Base-by-base conservation (phyloP, 768 basidiomycete species). In the Hericium erinaceus region DNA sequence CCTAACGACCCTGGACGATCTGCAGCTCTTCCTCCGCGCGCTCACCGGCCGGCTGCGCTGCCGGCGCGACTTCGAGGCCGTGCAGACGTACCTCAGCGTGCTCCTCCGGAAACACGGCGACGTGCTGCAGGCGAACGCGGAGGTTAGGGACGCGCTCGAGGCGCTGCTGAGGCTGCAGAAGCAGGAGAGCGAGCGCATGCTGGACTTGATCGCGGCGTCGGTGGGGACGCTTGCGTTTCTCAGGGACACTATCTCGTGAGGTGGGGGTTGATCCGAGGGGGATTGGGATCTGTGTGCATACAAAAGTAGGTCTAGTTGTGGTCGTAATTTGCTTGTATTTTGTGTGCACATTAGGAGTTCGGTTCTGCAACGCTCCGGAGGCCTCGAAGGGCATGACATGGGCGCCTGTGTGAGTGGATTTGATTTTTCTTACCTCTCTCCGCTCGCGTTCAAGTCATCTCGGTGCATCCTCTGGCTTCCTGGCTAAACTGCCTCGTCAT, bases 1-100 rank as follows among this genome's bases (percentile, higher is more conserved):
- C 1, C 73, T 98, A 55, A 72, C 81, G 28, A 79, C 84, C 3
- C 72, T 89, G 39, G 76, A 83, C 46, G 78, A 80, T 55, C 76
- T 95, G 20, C 72, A 69, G 0, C 68, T 76, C 18, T 98, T 98
- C 74, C 72, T 97, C 49, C 73, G 77, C 58, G 88, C 92, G 0
- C 75, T 98, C 24, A 80, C 77, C 11, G 80, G 73, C 56, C 84
- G 95, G 3, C 76, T 98, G 26, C 72, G 69, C 38, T 89, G 89
- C 7, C 90, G 85, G 62, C 81, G 82, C 51, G 97, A 99, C 72
- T 98, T 97, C 66, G 97, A 99, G 70, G 94, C 92, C 12, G 89
- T 95, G 3, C 93, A 98, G 69, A 81, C 94, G 1, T 77, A 95
- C 66, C 78, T 93, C 64, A 84, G 77, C 61, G 87, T 95, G 2